phyloP scores from a whole-genome alignment of 164 flowering plant genomes.

The Taxillus chinensis region DNA sequence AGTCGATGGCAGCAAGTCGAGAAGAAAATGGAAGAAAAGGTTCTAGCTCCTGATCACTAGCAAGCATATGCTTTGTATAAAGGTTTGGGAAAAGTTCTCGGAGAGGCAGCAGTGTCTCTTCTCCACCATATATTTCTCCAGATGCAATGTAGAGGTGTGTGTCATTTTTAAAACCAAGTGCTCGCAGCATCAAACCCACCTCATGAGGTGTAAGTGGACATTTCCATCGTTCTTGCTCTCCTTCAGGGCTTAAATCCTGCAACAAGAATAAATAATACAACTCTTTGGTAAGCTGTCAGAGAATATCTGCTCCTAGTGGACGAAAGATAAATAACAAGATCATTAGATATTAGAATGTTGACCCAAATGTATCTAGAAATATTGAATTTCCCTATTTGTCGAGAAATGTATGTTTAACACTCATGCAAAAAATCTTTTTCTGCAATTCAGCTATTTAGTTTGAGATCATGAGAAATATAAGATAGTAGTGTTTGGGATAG shows the following conservation, averaged over 20 bases:
- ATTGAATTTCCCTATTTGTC: not conserved
- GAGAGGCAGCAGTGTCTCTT: conserved; percentile 71
- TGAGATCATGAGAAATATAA: not conserved
- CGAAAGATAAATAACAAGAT: not conserved
- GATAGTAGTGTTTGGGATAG: conserved; percentile 1
- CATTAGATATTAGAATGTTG: no score
- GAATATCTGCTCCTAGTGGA: not conserved
- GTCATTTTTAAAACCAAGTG: conserved; percentile 76
- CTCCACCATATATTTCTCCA: conserved; percentile 98
- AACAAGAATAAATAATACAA: not conserved
- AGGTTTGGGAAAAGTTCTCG: conserved; percentile 85
- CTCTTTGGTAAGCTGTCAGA: not conserved
- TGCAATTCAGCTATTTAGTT: not conserved
- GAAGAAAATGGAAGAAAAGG: conserved; percentile 74
- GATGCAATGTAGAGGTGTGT: conserved; percentile 89
- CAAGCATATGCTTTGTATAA: conserved; percentile 86
- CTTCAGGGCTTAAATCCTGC: conserved; percentile 77
- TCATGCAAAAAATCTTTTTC: not conserved
- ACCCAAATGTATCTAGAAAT: not conserved
- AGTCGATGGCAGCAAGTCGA: conserved; percentile 95
- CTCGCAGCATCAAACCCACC: conserved; percentile 90
- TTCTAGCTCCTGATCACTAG: conserved; percentile 44
- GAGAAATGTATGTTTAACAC: not conserved
- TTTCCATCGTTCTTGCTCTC: conserved; percentile 72
- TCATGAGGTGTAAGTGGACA: conserved; percentile 98